These are phyloP conservation scores for Cordyceps pruinosa DNA, from an alignment of 2,329 filamentous ascomycete species.

Conservation along the genomic window DNA sequence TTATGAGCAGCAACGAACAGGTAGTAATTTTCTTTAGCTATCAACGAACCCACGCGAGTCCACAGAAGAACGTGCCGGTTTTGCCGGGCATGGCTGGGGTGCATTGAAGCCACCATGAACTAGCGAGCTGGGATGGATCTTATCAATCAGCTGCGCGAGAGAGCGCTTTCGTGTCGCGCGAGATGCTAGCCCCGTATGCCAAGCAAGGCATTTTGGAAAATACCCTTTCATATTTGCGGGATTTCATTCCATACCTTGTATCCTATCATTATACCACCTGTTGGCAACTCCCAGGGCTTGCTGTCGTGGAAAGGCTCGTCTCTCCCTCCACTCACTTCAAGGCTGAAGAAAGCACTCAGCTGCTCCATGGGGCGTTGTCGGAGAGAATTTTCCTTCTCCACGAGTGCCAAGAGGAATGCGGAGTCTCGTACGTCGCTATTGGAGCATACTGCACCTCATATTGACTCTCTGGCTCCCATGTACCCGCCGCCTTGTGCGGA, in stretches of 20 bases:
- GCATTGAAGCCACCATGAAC: neutral
- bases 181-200: neutral
- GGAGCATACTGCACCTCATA: neutral
- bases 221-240: too few relatives aligned
- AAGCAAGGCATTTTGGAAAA: neutral
- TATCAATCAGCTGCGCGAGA: conserved; percentile 2
- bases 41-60: neutral
- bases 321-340: neutral
- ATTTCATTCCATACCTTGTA: too few relatives aligned
- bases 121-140: conserved; percentile 3
- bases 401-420: neutral
- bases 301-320: neutral
- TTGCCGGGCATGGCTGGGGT: neutral
- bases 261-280: too few relatives aligned
- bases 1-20: neutral
- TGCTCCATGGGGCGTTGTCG: neutral
- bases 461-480: neutral
- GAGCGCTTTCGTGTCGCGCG: neutral
- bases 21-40: neutral
- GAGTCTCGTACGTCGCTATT: neutral
- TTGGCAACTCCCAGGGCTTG: neutral
- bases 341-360: neutral
- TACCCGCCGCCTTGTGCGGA: neutral
- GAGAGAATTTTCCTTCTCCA: neutral
- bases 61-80: neutral